Conservation (phyloP, 257 asterid genomes). For the Vinca minor region DNA sequence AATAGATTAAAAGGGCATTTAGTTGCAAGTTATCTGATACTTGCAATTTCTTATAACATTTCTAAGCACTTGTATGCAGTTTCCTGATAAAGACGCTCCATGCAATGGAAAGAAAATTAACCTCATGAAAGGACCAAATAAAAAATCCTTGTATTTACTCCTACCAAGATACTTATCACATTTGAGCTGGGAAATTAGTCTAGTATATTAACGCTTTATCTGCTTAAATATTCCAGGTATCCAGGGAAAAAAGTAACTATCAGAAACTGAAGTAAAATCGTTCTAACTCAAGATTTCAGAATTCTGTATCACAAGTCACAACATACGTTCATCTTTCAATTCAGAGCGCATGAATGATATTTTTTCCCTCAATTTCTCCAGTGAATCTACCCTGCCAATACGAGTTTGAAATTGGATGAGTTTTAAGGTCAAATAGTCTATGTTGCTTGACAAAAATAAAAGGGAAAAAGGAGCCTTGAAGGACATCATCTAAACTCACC, state of each 20-base stretch:
- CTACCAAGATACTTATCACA: neutral
- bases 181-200: no score
- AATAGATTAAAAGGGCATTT: conserved; percentile 11
- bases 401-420: conserved; percentile 16
- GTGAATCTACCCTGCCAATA: conserved; percentile 72
- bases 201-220: neutral
- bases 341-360: conserved; percentile 88
- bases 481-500: conserved; percentile 42
- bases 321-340: conserved; percentile 94
- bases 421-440: conserved; percentile 8
- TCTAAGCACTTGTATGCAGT: neutral
- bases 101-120: neutral
- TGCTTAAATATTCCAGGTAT: neutral
- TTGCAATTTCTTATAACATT: neutral
- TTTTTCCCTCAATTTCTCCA: conserved; percentile 89
- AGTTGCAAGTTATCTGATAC: conserved; percentile 1
- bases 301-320: conserved; percentile 22
- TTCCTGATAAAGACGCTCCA: neutral
- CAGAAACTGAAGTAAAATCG: neutral
- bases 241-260: neutral
- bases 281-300: conserved; percentile 12
- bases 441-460: neutral
- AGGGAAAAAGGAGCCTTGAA: conserved; percentile 6
- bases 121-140: neutral
- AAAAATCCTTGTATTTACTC: neutral